Base-by-base conservation (phyloP, 768 basidiomycete genomes). In the Russula sp. region DNA sequence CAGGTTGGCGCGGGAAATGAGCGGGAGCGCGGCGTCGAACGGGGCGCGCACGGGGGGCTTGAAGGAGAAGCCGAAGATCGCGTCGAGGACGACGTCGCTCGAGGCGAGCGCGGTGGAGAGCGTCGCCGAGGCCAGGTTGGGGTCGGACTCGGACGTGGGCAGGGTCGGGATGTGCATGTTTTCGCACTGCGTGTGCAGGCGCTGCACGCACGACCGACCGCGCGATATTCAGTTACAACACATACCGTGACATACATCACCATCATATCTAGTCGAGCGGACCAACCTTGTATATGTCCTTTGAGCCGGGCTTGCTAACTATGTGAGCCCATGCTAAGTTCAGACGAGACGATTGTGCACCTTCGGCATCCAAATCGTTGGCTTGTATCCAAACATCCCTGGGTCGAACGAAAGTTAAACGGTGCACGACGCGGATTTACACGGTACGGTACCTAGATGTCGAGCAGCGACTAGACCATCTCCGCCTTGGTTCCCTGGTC, bases 1-100 rank as follows among this genome's bases (percentile, higher is more conserved):
- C 14, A 91, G 77, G 7, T 78, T 73, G 4, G 87, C 85, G 16
- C 78, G 70, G 1, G 81, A 77, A 49, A 97, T 75, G 7, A 91
- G 77, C 8, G 82, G 78, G 1, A 99, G 80, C 44, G 87, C 87
- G 0, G 75, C 70, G 68, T 93, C 86, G 75, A 98, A 99, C 0
- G 97, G 97, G 8, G 87, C 75, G 11, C 97, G 88, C 6, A 94
- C 81, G 40, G 97, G 95, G 0, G 89, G 88, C 62, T 88, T 80
- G 83, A 98, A 99, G 1, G 95, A 98, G 77, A 99, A 98, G 5
- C 96, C 97, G 69, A 99, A 99, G 61, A 99, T 89, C 5, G 95
- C 93, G 71, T 99, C 97, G 58, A 99, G 79, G 20, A 98, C 82
- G 48, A 97, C 85, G 73, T 97, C 91, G 4, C 84, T 83, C 35